These are phyloP conservation scores for Xylaria cubensis DNA, from an alignment of 495 filamentous ascomycete species.

Conservation along the genomic window DNA sequence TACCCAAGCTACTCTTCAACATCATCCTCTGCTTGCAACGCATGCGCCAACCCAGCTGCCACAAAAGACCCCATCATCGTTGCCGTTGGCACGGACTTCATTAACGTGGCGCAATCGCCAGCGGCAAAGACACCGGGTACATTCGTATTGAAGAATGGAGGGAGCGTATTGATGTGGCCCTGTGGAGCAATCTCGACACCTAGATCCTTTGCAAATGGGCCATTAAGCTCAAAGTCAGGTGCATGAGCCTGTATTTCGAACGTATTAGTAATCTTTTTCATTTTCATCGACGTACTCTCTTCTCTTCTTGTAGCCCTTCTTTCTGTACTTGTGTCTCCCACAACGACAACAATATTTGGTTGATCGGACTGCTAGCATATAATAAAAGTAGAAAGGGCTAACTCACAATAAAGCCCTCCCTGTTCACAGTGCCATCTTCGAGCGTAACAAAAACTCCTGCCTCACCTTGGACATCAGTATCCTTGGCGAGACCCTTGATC, in stretches of 20 bases:
- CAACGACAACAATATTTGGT: neutral
- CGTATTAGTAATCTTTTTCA: neutral
- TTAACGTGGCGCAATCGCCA: slow-evolving; percentile 37
- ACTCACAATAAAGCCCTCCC: slow-evolving; percentile 36
- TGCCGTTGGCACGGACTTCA: slow-evolving; percentile 33
- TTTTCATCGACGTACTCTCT: neutral
- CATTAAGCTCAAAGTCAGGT: slow-evolving; percentile 35
- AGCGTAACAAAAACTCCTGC: slow-evolving; percentile 35
- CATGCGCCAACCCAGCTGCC: slow-evolving; percentile 32
- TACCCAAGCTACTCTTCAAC: slow-evolving; percentile 18
- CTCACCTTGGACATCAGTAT: slow-evolving; percentile 28
- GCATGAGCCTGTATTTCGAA: slow-evolving; percentile 28
- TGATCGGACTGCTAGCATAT: neutral
- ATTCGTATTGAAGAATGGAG: slow-evolving; percentile 35
- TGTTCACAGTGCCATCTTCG: slow-evolving; percentile 34
- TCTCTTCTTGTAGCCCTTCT: neutral
- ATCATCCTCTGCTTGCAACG: slow-evolving; percentile 35
- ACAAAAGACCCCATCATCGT: slow-evolving; percentile 33
- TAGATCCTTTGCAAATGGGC: slow-evolving; percentile 33
- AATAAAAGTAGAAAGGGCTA: neutral
- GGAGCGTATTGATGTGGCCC: slow-evolving; percentile 34
- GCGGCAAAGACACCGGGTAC: slow-evolving; percentile 37
- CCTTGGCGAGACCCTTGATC: slow-evolving; percentile 30
- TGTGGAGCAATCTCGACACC: slow-evolving; percentile 30
- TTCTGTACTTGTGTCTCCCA: neutral